phyloP scores from a whole-genome alignment of 768 basidiomycete species.

The Auricularia sp. region DNA sequence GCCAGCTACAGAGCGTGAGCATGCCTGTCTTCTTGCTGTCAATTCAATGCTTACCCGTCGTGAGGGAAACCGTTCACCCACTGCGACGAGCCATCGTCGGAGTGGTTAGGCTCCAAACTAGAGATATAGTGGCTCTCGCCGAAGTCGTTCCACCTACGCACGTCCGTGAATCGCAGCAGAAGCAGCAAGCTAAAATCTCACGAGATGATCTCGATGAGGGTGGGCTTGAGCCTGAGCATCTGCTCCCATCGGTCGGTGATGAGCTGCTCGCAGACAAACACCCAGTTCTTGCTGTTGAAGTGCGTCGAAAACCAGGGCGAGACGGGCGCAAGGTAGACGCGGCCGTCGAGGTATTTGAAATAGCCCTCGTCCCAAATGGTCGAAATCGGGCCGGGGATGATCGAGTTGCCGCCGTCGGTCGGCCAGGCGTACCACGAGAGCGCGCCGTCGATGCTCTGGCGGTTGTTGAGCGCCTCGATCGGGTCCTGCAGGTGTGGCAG shows the following conservation, averaged over 20 bases:
- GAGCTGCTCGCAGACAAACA: conserved; percentile 1
- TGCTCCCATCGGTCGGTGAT: conserved; percentile 1
- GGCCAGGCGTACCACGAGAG: neutral
- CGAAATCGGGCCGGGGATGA: neutral
- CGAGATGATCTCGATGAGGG: neutral
- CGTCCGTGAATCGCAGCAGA: neutral
- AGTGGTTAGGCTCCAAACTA: neutral
- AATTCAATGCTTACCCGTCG: neutral
- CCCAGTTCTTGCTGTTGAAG: conserved; percentile 3
- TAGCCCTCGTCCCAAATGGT: neutral
- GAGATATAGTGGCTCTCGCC: neutral
- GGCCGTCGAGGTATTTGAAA: neutral
- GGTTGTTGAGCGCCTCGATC: neutral
- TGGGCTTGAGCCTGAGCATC: neutral
- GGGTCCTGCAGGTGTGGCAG: conserved; percentile 1
- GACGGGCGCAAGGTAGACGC: neutral
- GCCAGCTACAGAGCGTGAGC: neutral
- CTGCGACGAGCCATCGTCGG: neutral
- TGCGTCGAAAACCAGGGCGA: conserved; percentile 1
- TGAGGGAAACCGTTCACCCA: neutral
- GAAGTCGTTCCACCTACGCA: neutral
- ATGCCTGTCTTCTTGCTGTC: too few relatives aligned
- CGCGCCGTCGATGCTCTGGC: conserved; percentile 1
- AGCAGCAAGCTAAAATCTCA: neutral
- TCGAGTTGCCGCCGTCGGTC: conserved; percentile 1